phyloP scores from a whole-genome alignment of 192 early-diverging fungal genomes.

The Allomyces javanicus region DNA sequence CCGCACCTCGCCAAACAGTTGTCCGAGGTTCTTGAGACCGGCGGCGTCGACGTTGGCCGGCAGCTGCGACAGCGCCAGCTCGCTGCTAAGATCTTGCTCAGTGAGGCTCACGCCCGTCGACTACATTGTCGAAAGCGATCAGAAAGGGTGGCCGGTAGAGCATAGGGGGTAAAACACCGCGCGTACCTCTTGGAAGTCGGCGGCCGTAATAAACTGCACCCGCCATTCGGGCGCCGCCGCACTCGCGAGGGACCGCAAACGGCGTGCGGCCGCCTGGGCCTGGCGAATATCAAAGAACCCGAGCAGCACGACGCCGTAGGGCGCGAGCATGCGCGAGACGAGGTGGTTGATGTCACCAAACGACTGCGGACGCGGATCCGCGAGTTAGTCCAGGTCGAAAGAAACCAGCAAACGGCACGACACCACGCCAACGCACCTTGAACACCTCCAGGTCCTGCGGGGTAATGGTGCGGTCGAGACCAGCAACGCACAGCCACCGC shows the following conservation, averaged over 20 bases:
- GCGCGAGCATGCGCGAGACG: slow-evolving; percentile 11
- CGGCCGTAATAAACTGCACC: slow-evolving; percentile 13
- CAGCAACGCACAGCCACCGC: too few relatives aligned
- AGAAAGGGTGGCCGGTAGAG: too few relatives aligned
- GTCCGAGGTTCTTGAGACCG: slow-evolving; percentile 1
- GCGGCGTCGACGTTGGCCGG: not conserved
- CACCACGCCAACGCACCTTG: too few relatives aligned
- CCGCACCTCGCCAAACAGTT: slow-evolving; percentile 18
- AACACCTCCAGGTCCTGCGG: too few relatives aligned
- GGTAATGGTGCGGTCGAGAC: too few relatives aligned
- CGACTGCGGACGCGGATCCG: too few relatives aligned
- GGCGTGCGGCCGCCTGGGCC: slow-evolving; percentile 11
- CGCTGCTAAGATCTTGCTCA: not conserved
- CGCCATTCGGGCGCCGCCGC: slow-evolving; percentile 4
- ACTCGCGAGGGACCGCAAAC: slow-evolving; percentile 1
- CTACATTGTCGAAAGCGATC: slow-evolving; percentile 6
- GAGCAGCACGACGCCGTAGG: slow-evolving; percentile 14
- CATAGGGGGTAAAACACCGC: too few relatives aligned
- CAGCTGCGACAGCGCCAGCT: not conserved
- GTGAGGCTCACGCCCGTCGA: slow-evolving; percentile 12
- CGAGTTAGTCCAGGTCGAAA: too few relatives aligned
- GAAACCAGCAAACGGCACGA: too few relatives aligned
- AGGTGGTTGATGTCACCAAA: slow-evolving; percentile 19
- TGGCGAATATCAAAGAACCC: slow-evolving; percentile 25
- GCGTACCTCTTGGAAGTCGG: slow-evolving; percentile 9